These are phyloP conservation scores for Maudiozyma serrabonitensis DNA, from an alignment of 805 yeast genomes.

Conservation along the genomic window DNA sequence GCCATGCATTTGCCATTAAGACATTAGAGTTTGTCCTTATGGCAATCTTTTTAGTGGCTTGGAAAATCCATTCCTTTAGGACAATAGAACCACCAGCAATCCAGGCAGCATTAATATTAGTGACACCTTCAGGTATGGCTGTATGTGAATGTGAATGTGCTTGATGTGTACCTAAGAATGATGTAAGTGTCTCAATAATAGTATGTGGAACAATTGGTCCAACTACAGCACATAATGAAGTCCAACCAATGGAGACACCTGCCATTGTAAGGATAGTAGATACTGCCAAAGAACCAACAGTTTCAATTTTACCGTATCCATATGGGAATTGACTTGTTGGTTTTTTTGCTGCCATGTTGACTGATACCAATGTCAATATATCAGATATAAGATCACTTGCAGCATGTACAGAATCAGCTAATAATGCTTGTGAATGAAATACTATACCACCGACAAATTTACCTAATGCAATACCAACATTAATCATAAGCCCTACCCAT, in stretches of 20 bases:
- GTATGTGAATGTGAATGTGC: slow-evolving; percentile 24
- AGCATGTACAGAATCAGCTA: slow-evolving; percentile 94
- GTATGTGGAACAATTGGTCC: slow-evolving; percentile 60
- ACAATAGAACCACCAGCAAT: slow-evolving; percentile 82
- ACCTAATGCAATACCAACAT: slow-evolving; percentile 75
- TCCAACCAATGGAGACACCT: slow-evolving; percentile 85
- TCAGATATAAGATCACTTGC: slow-evolving; percentile 85
- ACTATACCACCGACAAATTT: slow-evolving; percentile 84
- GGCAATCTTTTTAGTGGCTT: slow-evolving; percentile 76
- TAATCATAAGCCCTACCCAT: slow-evolving; percentile 79
- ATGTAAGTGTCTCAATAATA: slow-evolving; percentile 36
- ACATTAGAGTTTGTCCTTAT: slow-evolving; percentile 73
- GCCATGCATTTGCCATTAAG: slow-evolving; percentile 96
- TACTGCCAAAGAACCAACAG: slow-evolving; percentile 84
- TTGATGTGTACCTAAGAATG: slow-evolving; percentile 34
- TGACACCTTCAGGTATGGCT: slow-evolving; percentile 30
- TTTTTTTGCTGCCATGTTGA: slow-evolving; percentile 56
- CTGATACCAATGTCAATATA: slow-evolving; percentile 80
- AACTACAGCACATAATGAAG: slow-evolving; percentile 57
- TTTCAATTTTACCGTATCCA: slow-evolving; percentile 90
- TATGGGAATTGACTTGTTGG: slow-evolving; percentile 60
- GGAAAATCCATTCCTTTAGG: slow-evolving; percentile 81
- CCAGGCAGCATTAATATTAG: slow-evolving; percentile 91
- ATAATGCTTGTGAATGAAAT: slow-evolving; percentile 88
- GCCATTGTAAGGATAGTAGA: slow-evolving; percentile 76